These are phyloP conservation scores for Trichoderma erinaceum DNA, from an alignment of 495 filamentous ascomycete species.

Conservation along the genomic window DNA sequence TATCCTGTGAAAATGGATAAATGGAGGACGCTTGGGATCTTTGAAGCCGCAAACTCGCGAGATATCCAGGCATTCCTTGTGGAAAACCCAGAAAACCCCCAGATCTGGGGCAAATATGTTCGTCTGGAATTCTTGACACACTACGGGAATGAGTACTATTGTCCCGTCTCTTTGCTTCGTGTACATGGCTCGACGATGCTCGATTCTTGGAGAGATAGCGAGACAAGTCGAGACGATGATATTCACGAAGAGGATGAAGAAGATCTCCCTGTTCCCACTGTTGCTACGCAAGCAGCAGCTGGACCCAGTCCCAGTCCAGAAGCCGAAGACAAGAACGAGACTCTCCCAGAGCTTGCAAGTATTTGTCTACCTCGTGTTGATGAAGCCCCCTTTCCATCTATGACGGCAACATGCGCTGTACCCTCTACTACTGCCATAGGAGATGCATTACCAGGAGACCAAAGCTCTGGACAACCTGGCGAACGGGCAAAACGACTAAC, in stretches of 20 bases:
- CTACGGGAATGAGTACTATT: slow-evolving; percentile 95
- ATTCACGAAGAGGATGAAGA: slow-evolving; percentile 33
- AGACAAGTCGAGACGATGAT: slow-evolving; percentile 33
- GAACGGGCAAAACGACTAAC: background rate
- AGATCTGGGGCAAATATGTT: slow-evolving; percentile 92
- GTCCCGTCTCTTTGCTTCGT: slow-evolving; percentile 80
- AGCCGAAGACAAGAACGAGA: background rate
- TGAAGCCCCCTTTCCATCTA: background rate
- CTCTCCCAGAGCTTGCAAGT: background rate
- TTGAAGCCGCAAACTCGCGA: slow-evolving; percentile 82
- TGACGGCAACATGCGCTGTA: background rate
- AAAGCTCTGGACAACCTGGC: background rate
- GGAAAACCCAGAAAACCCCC: slow-evolving; percentile 85
- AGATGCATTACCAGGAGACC: background rate
- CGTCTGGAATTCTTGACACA: slow-evolving; percentile 87
- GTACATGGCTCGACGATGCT: slow-evolving; percentile 97
- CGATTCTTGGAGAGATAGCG: slow-evolving; percentile 72
- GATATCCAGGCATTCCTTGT: slow-evolving; percentile 92
- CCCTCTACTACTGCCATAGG: background rate
- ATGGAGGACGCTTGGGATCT: slow-evolving; percentile 84
- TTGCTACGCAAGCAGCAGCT: slow-evolving; percentile 20
- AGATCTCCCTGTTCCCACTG: background rate
- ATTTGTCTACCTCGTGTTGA: background rate
- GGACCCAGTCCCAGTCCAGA: background rate
- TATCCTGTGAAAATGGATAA: slow-evolving; percentile 89